These are phyloP conservation scores for Phytophthora agathidicida DNA, from an alignment of 352 stramenopile genomes.

Conservation along the genomic window DNA sequence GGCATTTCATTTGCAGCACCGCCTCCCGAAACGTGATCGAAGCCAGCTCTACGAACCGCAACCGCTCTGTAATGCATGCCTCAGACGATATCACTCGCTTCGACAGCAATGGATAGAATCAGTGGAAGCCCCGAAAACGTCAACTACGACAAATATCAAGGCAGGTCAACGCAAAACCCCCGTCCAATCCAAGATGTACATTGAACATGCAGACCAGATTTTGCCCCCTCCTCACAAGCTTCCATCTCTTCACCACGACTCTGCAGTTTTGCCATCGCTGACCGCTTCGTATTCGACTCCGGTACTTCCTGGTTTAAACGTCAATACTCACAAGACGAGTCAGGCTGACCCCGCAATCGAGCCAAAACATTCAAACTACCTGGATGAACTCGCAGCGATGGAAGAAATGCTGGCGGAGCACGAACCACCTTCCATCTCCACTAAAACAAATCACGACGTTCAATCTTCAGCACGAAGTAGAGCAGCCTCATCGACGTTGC, in stretches of 20 bases:
- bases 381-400: constrained; percentile 61
- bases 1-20: constrained; percentile 65
- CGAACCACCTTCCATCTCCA: constrained; percentile 11
- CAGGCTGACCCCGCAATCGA: not conserved
- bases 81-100: constrained; percentile 52
- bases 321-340: not conserved
- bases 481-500: not conserved
- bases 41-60: constrained; percentile 66
- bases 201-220: constrained; percentile 7
- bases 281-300: constrained; percentile 3
- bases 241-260: constrained; percentile 16
- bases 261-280: not conserved
- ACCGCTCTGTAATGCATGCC: constrained; percentile 49
- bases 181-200: not conserved
- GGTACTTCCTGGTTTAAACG: not conserved
- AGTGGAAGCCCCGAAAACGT: not conserved
- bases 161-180: constrained; percentile 1
- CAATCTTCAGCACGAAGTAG: not conserved
- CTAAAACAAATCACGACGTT: not conserved
- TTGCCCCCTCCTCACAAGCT: constrained; percentile 13
- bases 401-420: constrained; percentile 53
- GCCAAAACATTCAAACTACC: constrained; percentile 30
- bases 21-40: constrained; percentile 52
- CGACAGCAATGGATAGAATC: constrained; percentile 46
- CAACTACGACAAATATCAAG: not conserved